Evolutionary conservation across 2,329 filamentous ascomycete species (phyloP).

Genomic region (Aureobasidium sp.): DNA sequence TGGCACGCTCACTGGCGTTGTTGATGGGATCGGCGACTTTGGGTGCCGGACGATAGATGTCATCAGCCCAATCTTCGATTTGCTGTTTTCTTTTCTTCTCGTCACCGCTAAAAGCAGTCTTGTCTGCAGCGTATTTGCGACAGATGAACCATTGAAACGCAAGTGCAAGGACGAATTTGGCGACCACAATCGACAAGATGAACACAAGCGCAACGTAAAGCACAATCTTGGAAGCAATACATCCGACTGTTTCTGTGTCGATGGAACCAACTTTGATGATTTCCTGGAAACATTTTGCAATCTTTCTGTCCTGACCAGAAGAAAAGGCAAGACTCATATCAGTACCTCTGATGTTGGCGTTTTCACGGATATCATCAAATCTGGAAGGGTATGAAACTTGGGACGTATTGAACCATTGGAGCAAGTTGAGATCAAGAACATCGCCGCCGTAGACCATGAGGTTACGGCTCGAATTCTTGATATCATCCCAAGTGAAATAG

Average conservation of each 20-base stretch:
- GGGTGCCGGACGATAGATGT: slow-evolving; percentile 88
- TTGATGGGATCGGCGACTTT: slow-evolving; percentile 62
- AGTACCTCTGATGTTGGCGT: slow-evolving; percentile 65
- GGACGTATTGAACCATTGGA: slow-evolving; percentile 80
- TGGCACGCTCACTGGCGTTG: slow-evolving; percentile 63
- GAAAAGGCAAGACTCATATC: slow-evolving; percentile 89
- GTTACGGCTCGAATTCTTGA: slow-evolving; percentile 82
- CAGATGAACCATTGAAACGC: slow-evolving; percentile 96
- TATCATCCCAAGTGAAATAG: slow-evolving; percentile 92
- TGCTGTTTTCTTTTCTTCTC: slow-evolving; percentile 80
- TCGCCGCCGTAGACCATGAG: slow-evolving; percentile 90
- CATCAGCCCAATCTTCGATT: slow-evolving; percentile 96
- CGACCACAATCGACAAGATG: slow-evolving; percentile 79
- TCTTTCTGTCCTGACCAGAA: slow-evolving; percentile 65
- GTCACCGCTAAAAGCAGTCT: slow-evolving; percentile 75
- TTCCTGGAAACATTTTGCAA: slow-evolving; percentile 81
- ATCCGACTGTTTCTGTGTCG: slow-evolving; percentile 92
- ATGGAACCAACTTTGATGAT: slow-evolving; percentile 94
- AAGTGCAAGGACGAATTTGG: slow-evolving; percentile 82
- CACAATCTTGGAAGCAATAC: slow-evolving; percentile 94
- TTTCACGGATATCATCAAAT: slow-evolving; percentile 74
- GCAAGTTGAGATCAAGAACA: slow-evolving; percentile 80
- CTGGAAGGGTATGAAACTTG: slow-evolving; percentile 69
- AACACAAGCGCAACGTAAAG: slow-evolving; percentile 88
- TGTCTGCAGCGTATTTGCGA: slow-evolving; percentile 73